A percentile compares a stretch with the other conserved stretches of the same genome.
phyloP scores from a whole-genome alignment of 2,329 filamentous ascomycete genomes.

The Sclerotinia subarctica region DNA sequence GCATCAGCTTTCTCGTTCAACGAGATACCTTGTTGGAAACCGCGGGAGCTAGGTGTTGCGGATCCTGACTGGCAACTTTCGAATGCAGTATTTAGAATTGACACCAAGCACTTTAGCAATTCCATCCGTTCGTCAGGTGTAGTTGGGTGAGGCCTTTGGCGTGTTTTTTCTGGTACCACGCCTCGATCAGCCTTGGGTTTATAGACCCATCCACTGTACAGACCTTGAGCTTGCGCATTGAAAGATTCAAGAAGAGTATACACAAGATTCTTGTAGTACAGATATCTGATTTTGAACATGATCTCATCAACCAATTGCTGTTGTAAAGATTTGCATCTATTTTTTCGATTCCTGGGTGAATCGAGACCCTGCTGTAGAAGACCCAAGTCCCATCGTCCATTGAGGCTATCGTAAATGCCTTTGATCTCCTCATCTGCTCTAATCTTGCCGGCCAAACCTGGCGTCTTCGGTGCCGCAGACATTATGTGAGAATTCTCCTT shows the following conservation, averaged over 20 bases:
- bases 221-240: background rate
- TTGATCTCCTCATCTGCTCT: background rate
- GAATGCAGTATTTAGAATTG: background rate
- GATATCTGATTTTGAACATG: background rate
- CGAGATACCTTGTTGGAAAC: background rate
- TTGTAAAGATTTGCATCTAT: background rate
- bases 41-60: background rate
- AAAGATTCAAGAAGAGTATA: background rate
- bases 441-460: background rate
- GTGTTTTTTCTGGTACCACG: constrained; percentile 24
- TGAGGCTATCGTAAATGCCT: background rate
- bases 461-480: constrained; percentile 1
- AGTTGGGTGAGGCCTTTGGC: constrained; percentile 20
- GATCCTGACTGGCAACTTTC: background rate
- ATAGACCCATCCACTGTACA: constrained; percentile 25
- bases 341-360: background rate
- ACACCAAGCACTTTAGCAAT: constrained; percentile 21
- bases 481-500: background rate
- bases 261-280: background rate
- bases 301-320: background rate
- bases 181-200: constrained; percentile 28
- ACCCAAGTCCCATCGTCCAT: background rate
- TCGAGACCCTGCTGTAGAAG: background rate
- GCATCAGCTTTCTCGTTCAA: background rate
- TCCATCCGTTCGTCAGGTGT: constrained; percentile 16